Evolutionary conservation across 2,329 filamentous ascomycete species (phyloP).

Genomic region (Colletotrichum tamarilloi): DNA sequence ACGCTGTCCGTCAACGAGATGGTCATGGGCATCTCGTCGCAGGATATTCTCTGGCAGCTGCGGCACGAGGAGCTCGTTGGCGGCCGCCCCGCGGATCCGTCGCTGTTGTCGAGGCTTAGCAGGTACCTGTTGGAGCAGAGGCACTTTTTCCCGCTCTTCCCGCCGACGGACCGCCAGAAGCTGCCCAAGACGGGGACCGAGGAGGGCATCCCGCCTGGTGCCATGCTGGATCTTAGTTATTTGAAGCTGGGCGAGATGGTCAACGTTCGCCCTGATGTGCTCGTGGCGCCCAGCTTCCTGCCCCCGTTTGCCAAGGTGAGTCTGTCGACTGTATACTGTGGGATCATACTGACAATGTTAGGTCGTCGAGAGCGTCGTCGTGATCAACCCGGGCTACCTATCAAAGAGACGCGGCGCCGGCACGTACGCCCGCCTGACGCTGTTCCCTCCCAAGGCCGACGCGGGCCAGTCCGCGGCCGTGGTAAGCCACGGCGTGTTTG

Average conservation of each 20-base stretch:
- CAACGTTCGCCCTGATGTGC: slow-evolving; percentile 83
- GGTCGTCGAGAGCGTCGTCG: slow-evolving; percentile 90
- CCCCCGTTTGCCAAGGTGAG: slow-evolving; percentile 89
- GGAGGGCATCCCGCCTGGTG: slow-evolving; percentile 73
- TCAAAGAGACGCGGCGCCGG: slow-evolving; percentile 88
- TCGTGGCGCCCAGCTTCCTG: slow-evolving; percentile 84
- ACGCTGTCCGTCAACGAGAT: slow-evolving; percentile 89
- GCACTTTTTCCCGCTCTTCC: slow-evolving; percentile 91
- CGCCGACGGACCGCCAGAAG: slow-evolving; percentile 76
- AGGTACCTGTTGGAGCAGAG: slow-evolving; percentile 88
- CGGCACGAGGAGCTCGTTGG: slow-evolving; percentile 77
- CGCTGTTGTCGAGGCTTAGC: slow-evolving; percentile 77
- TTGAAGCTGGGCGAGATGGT: slow-evolving; percentile 92
- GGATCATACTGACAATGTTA: slow-evolving; percentile 48
- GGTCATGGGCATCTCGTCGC: slow-evolving; percentile 82
- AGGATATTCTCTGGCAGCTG: slow-evolving; percentile 87
- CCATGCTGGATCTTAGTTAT: slow-evolving; percentile 85
- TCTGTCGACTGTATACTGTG: not conserved
- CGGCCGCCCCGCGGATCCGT: slow-evolving; percentile 64
- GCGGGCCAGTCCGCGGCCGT: slow-evolving; percentile 67
- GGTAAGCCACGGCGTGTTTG: slow-evolving; percentile 80
- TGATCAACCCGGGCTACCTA: slow-evolving; percentile 89
- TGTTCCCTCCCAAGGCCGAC: slow-evolving; percentile 74
- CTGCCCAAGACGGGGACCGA: slow-evolving; percentile 73
- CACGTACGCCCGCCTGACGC: slow-evolving; percentile 83